Evolutionary conservation across 2,329 filamentous ascomycete species (phyloP), one percentile per base, ranked within the genome.

Genomic region (Corinectria fuckeliana): DNA sequence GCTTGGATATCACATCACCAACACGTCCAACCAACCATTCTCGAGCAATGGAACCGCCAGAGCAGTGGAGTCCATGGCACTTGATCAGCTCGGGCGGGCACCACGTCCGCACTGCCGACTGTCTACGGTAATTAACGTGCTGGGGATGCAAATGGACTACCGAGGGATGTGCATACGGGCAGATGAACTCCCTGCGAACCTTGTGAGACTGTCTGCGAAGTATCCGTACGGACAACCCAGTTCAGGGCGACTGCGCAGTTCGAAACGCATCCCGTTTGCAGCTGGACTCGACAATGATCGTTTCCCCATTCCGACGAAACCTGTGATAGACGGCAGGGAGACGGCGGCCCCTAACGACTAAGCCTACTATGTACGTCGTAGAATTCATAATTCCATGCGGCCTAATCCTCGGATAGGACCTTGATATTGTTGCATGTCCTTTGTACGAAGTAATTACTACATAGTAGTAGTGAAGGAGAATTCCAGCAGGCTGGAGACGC

Each of bases 221-320:
- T n/a, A n/a, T n/a, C n/a, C n/a, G n/a, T n/a, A n/a, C n/a, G n/a
- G n/a, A n/a, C 50, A 26, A 44, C 26, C 34, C 42, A 21, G 16
- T n/a, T 21, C 34, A 23, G 34, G 32, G 42, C 28, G 28, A 23
- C 32, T 16, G 18, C 23, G 16, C 38, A 52, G 23, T 45, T 55
- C 51, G 51, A 55, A 48, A 39, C 51, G 21, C 45, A 30, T 30
- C 25, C 34, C 28, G 51, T 55, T 48, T 55, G 51, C 16, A 55
- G 42, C 39, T 39, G 32, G 42, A 47, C 28, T 48, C 11, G 16
- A 28, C 13, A 10, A 16, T 14, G n/a, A 26, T 28, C 18, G 42
- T 55, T 32, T 38, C 51, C 25, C 25, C 51, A 26, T 55, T 34
- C 14, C 16, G n/a, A n/a, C 32, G 44, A 18, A 26, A 45, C 42